A percentile compares a stretch with the other conserved stretches of the same genome.
Evolutionary conservation across 495 filamentous ascomycete genomes (phyloP).

Genomic region (Parachaetomium inaequale): DNA sequence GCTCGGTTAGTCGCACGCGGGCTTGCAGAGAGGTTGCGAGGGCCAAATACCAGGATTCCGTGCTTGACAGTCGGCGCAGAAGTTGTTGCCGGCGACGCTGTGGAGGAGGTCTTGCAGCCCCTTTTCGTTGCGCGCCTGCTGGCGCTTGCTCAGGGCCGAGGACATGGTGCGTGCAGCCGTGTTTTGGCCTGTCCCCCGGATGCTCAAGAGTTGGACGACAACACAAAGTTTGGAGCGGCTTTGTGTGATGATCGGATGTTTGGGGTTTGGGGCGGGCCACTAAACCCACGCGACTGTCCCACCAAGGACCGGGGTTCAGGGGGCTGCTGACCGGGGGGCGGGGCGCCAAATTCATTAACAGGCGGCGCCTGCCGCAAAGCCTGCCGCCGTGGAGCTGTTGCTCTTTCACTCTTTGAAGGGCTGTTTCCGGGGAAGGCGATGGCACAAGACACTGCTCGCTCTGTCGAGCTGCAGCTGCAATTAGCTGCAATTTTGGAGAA

Average conservation of each 20-base stretch:
- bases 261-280: slow-evolving; percentile 15
- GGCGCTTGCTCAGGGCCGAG: slow-evolving; percentile 71
- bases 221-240: slow-evolving; percentile 2
- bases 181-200: neutral
- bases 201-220: neutral
- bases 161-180: slow-evolving; percentile 41
- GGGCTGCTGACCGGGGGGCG: neutral
- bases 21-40: slow-evolving; percentile 11
- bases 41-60: slow-evolving; percentile 81
- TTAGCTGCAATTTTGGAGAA: neutral
- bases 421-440: neutral
- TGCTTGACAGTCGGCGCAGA: slow-evolving; percentile 89
- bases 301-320: slow-evolving; percentile 8
- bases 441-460: neutral
- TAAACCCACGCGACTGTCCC: slow-evolving; percentile 18
- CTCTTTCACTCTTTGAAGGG: neutral
- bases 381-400: neutral
- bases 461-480: neutral
- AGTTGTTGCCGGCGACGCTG: slow-evolving; percentile 83
- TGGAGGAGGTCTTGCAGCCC: slow-evolving; percentile 85
- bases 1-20: slow-evolving; percentile 20
- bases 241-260: slow-evolving; percentile 20
- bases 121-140: slow-evolving; percentile 95
- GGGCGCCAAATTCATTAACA: neutral
- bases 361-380: slow-evolving; percentile 10